A percentile compares a stretch with the other conserved stretches of the same genome.
These are phyloP conservation scores for Amaranthus tricolor DNA, from an alignment of 179 eudicot species.

Conservation along the genomic window DNA sequence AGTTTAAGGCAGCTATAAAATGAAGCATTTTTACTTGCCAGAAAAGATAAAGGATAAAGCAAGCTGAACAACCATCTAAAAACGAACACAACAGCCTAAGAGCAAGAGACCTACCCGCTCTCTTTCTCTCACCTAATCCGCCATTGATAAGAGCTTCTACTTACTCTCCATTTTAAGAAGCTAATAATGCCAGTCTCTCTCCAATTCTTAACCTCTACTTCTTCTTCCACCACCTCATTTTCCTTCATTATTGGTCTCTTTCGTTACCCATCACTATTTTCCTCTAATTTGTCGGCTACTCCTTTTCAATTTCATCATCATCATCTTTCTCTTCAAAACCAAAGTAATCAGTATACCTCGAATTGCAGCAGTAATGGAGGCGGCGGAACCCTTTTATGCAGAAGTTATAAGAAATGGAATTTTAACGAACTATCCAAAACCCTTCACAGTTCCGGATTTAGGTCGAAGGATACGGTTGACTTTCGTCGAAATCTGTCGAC, in stretches of 20 bases:
- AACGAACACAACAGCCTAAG: neutral
- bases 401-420: neutral
- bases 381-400: neutral
- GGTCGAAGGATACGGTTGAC: neutral
- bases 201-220: slow-evolving; percentile 6
- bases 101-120: neutral
- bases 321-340: neutral
- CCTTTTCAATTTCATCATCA: slow-evolving; percentile 2
- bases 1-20: too few species aligned
- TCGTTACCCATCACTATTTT: neutral
- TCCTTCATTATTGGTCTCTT: slow-evolving; percentile 2
- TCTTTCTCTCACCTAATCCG: neutral
- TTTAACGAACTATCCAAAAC: neutral
- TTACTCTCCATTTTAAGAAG: neutral
- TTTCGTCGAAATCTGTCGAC: neutral
- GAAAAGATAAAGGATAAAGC: neutral
- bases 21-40: too few species aligned
- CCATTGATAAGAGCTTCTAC: neutral
- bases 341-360: neutral
- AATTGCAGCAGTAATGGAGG: neutral
- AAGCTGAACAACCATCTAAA: neutral
- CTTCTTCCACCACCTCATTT: slow-evolving; percentile 8
- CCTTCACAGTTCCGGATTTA: neutral
- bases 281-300: slow-evolving; percentile 13
- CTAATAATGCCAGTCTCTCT: slow-evolving; percentile 13